A percentile compares a stretch with the other conserved stretches of the same genome.
Conservation (phyloP, 2,329 filamentous ascomycete species). For the Leptoxyphium fumago region DNA sequence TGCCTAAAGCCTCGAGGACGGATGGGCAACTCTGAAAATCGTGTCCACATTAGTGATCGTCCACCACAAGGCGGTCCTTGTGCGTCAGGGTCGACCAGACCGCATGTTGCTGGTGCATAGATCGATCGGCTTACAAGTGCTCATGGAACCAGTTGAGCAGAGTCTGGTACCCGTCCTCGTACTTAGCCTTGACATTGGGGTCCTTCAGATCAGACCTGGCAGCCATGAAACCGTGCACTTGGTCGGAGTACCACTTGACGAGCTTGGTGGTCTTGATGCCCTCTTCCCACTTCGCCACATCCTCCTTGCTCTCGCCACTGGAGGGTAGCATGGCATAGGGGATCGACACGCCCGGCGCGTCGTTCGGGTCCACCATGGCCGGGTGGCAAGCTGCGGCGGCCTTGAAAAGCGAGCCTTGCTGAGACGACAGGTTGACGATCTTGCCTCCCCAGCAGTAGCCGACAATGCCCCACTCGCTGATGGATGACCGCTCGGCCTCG, state of each 20-base stretch:
- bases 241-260: conserved; percentile 34
- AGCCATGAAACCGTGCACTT: conserved; percentile 22
- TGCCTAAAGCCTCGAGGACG: no score
- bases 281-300: conserved; percentile 34
- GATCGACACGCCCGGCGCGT: conserved; percentile 40
- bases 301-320: conserved; percentile 41
- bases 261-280: conserved; percentile 30
- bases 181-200: conserved; percentile 33
- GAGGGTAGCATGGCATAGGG: conserved; percentile 43
- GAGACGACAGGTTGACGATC: conserved; percentile 41
- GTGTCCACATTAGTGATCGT: no score
- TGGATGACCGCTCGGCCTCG: conserved; percentile 30
- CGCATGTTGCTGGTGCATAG: neutral
- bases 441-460: conserved; percentile 40
- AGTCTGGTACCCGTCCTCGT: conserved; percentile 35
- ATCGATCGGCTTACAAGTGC: conserved; percentile 31
- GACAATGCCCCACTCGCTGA: conserved; percentile 43
- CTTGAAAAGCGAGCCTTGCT: conserved; percentile 40
- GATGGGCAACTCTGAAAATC: no score
- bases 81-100: no score
- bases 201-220: conserved; percentile 30
- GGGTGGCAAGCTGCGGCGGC: conserved; percentile 42
- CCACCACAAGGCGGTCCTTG: no score
- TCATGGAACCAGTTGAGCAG: conserved; percentile 38
- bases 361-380: conserved; percentile 45